Conservation (phyloP, 2,329 filamentous ascomycete species). For the Hysterium pulicare region DNA sequence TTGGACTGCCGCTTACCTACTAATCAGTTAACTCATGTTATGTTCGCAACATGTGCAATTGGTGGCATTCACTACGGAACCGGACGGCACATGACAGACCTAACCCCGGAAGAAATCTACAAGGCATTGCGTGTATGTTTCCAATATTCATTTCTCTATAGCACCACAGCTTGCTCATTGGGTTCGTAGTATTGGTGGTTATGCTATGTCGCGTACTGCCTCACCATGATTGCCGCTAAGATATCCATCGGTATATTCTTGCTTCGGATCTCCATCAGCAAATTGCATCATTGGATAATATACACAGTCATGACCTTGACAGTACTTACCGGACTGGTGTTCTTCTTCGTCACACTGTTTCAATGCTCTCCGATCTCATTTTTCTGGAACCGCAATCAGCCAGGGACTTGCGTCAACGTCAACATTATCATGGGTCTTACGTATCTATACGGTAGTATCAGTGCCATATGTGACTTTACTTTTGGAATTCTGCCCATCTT, state of each 20-base stretch:
- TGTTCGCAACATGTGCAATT: conserved; percentile 15
- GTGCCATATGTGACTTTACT: conserved; percentile 47
- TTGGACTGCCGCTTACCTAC: conserved; percentile 18
- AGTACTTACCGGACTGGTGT: conserved; percentile 36
- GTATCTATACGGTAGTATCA: conserved; percentile 47
- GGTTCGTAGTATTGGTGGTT: conserved; percentile 6
- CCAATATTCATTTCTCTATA: neutral
- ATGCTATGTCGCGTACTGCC: conserved; percentile 7
- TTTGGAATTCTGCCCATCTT: conserved; percentile 51
- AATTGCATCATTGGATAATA: conserved; percentile 34
- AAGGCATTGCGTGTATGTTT: conserved; percentile 18
- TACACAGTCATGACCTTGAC: conserved; percentile 33
- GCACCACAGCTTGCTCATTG: neutral
- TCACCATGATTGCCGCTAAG: conserved; percentile 16
- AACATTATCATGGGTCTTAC: conserved; percentile 43
- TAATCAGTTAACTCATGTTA: conserved; percentile 21
- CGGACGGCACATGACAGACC: conserved; percentile 15
- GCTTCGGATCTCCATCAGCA: conserved; percentile 29
- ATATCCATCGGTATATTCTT: conserved; percentile 34
- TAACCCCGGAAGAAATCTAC: conserved; percentile 16
- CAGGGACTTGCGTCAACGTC: conserved; percentile 42
- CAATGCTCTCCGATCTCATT: conserved; percentile 50
- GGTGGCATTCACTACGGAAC: conserved; percentile 8
- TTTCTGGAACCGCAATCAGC: conserved; percentile 47
- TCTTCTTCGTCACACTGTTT: conserved; percentile 49